Evolutionary conservation across 202 grass and related monocot species (phyloP).

Genomic region (Setaria viridis): DNA sequence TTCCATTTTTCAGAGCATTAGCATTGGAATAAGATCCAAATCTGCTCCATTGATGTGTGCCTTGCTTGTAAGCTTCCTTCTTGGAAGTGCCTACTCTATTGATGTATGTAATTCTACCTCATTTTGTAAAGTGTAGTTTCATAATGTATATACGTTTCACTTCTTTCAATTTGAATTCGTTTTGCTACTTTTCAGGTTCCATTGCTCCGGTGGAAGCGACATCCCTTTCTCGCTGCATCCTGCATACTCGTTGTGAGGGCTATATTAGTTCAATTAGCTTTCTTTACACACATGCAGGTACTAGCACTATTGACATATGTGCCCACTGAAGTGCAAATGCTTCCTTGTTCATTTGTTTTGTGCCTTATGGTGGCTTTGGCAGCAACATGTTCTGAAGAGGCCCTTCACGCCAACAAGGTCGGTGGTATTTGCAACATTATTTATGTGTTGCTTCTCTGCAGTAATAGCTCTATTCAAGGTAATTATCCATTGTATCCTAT

Average conservation of each 20-base stretch:
- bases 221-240: conserved; percentile 76
- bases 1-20: conserved; percentile 64
- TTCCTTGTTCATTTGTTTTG: conserved; percentile 21
- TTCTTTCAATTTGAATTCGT: background rate
- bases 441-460: conserved; percentile 91
- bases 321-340: background rate
- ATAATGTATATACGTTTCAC: background rate
- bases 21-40: conserved; percentile 61
- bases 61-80: conserved; percentile 75
- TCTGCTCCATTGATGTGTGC: conserved; percentile 68
- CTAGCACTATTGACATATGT: conserved; percentile 7
- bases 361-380: conserved; percentile 41
- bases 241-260: conserved; percentile 86
- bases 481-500: conserved; percentile 4
- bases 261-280: conserved; percentile 76
- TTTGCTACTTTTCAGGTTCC: conserved; percentile 55
- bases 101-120: conserved; percentile 53
- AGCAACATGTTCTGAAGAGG: conserved; percentile 85
- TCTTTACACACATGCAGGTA: conserved; percentile 97
- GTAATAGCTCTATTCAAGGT: conserved; percentile 98
- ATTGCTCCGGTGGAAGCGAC: conserved; percentile 76
- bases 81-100: conserved; percentile 92
- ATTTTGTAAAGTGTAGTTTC: background rate
- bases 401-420: conserved; percentile 64
- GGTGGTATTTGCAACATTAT: conserved; percentile 72